Conservation (phyloP, 148 eudicot genomes). For the Cornus kousa region DNA sequence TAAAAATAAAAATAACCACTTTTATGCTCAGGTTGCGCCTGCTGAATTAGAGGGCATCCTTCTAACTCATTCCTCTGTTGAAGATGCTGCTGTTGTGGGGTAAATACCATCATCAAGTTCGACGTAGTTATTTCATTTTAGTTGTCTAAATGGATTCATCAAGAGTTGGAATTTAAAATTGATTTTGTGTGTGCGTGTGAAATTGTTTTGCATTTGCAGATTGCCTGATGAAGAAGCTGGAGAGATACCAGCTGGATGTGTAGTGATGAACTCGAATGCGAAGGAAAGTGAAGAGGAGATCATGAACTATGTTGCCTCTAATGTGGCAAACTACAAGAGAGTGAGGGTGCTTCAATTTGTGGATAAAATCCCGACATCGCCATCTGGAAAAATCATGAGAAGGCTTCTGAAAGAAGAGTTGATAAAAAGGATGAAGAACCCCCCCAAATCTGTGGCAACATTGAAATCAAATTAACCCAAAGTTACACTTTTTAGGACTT, state of each 20-base stretch:
- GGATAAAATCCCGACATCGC: conserved; percentile 74
- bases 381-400: conserved; percentile 26
- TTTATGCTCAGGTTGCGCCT: conserved; percentile 68
- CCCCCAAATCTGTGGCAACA: background rate
- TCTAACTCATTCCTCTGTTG: conserved; percentile 71
- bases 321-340: conserved; percentile 75
- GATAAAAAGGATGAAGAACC: background rate
- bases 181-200: too few species aligned
- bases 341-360: conserved; percentile 70
- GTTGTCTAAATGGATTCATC: background rate
- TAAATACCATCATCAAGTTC: conserved; percentile 18
- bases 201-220: conserved; percentile 28
- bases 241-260: conserved; percentile 90
- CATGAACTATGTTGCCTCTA: conserved; percentile 59
- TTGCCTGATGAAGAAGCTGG: conserved; percentile 90
- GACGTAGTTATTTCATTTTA: background rate
- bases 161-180: too few species aligned
- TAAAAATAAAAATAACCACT: too few species aligned
- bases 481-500: too few species aligned
- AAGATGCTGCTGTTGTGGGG: conserved; percentile 90
- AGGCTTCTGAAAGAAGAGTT: background rate
- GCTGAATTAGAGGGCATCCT: conserved; percentile 93
- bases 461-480: background rate
- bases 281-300: conserved; percentile 72
- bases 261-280: conserved; percentile 58